Conservation (phyloP, 1,139 yeast genomes). For the Blastobotrys serpentis region DNA sequence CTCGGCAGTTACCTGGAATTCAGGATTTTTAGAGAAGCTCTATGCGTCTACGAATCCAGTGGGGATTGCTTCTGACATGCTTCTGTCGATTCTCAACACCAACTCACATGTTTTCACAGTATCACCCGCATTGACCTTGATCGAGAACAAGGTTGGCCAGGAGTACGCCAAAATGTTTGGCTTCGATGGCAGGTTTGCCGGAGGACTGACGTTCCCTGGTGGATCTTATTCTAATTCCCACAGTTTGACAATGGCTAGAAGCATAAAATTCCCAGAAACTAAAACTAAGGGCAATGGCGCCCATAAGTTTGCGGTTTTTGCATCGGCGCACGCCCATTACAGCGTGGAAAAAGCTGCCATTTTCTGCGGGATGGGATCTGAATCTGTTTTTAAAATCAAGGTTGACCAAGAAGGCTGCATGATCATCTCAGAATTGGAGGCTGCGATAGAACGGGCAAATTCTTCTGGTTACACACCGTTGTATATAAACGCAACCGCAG, state of each 20-base stretch:
- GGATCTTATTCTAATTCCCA: conserved; percentile 88
- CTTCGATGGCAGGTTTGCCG: conserved; percentile 54
- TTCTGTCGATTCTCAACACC: conserved; percentile 71
- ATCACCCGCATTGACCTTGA: conserved; percentile 73
- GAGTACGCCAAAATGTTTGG: conserved; percentile 71
- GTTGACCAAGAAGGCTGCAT: conserved; percentile 59
- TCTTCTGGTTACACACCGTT: conserved; percentile 65
- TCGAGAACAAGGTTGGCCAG: conserved; percentile 67
- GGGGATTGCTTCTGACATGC: conserved; percentile 71
- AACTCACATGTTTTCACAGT: conserved; percentile 86
- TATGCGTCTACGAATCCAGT: conserved; percentile 85
- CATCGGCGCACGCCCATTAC: conserved; percentile 75
- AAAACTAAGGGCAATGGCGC: conserved; percentile 57
- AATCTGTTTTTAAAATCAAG: conserved; percentile 60
- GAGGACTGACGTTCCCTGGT: conserved; percentile 84
- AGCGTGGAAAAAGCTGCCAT: conserved; percentile 83
- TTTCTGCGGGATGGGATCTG: conserved; percentile 67
- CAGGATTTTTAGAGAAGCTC: conserved; percentile 79
- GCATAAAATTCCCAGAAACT: conserved; percentile 66
- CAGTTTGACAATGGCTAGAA: conserved; percentile 73
- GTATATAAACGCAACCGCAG: conserved; percentile 81
- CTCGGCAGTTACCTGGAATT: conserved; percentile 85
- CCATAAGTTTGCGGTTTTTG: conserved; percentile 63
- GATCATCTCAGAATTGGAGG: conserved; percentile 50
- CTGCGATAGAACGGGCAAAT: conserved; percentile 46